Percentiles rank a stretch among this genome's conserved stretches.
These are phyloP conservation scores for Emydomyces testavorans DNA, from an alignment of 2,329 filamentous ascomycete species.

Conservation along the genomic window DNA sequence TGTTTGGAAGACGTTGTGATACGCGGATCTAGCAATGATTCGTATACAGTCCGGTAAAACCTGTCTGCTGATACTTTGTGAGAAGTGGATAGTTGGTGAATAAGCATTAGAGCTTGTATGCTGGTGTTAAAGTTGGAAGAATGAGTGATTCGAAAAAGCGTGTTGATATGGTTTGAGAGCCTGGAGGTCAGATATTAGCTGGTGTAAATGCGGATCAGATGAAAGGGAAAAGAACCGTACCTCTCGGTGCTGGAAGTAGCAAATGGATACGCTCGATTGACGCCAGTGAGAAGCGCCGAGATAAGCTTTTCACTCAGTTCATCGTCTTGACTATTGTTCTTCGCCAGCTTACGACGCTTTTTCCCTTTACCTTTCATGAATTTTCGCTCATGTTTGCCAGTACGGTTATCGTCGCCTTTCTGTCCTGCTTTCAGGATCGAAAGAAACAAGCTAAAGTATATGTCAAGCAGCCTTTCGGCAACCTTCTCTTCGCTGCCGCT, in stretches of 20 bases:
- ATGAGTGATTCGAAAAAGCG: slow-evolving; percentile 89
- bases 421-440: slow-evolving; percentile 57
- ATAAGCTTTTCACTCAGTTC: slow-evolving; percentile 84
- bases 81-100: slow-evolving; percentile 76
- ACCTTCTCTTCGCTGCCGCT: slow-evolving; percentile 71
- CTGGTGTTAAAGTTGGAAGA: slow-evolving; percentile 98
- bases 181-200: slow-evolving; percentile 32
- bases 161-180: slow-evolving; percentile 81
- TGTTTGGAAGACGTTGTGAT: slow-evolving; percentile 87
- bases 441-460: slow-evolving; percentile 87
- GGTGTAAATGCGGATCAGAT: slow-evolving; percentile 3
- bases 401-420: slow-evolving; percentile 21
- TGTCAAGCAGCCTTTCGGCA: slow-evolving; percentile 68
- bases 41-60: slow-evolving; percentile 91
- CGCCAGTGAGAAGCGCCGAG: slow-evolving; percentile 80
- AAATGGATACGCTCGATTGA: slow-evolving; percentile 93
- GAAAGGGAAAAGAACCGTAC: slow-evolving; percentile 38
- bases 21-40: slow-evolving; percentile 83
- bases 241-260: slow-evolving; percentile 66
- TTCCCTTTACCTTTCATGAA: slow-evolving; percentile 39
- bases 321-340: slow-evolving; percentile 40
- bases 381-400: slow-evolving; percentile 14
- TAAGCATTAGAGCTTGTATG: slow-evolving; percentile 85
- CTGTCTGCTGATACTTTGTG: slow-evolving; percentile 76
- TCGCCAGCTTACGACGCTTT: slow-evolving; percentile 22